Percentiles rank a stretch among this genome's conserved stretches.
Evolutionary conservation across 139 green algal species (phyloP).

Genomic region (Asterochloris erici): DNA sequence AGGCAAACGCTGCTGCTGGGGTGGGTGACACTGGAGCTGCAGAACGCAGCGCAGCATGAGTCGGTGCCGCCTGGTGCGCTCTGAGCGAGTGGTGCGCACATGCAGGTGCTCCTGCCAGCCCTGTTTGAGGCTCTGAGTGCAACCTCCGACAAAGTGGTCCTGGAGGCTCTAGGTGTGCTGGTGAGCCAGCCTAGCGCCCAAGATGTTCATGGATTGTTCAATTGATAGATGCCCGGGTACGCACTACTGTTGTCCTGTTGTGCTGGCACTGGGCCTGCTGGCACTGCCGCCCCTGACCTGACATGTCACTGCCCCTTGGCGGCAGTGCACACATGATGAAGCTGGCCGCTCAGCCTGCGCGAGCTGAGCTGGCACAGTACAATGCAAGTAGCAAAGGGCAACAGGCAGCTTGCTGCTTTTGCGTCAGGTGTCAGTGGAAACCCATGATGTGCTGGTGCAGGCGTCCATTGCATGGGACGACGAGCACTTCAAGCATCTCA

Average conservation of each 20-base stretch:
- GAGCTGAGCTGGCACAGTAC: too few relatives aligned
- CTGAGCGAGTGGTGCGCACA: conserved; percentile 11
- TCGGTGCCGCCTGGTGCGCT: too few relatives aligned
- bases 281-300: too few relatives aligned
- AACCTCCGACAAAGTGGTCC: conserved; percentile 52
- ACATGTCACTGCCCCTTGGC: too few relatives aligned
- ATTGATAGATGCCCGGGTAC: neutral
- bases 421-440: too few relatives aligned
- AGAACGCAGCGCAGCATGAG: too few relatives aligned
- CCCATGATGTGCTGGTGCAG: neutral
- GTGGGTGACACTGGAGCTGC: too few relatives aligned
- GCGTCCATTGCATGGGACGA: conserved; percentile 25
- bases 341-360: too few relatives aligned
- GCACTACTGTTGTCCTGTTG: neutral
- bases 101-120: conserved; percentile 59
- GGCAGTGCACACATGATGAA: too few relatives aligned
- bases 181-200: neutral
- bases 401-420: too few relatives aligned
- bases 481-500: conserved; percentile 47
- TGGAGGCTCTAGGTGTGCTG: conserved; percentile 44
- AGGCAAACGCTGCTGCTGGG: too few relatives aligned
- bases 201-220: neutral
- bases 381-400: too few relatives aligned
- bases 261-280: neutral
- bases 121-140: conserved; percentile 59